Percentiles rank a stretch among this genome's conserved stretches.
These are phyloP conservation scores for Fraxinus paxiana DNA, from an alignment of 305 asterid species.

Conservation along the genomic window DNA sequence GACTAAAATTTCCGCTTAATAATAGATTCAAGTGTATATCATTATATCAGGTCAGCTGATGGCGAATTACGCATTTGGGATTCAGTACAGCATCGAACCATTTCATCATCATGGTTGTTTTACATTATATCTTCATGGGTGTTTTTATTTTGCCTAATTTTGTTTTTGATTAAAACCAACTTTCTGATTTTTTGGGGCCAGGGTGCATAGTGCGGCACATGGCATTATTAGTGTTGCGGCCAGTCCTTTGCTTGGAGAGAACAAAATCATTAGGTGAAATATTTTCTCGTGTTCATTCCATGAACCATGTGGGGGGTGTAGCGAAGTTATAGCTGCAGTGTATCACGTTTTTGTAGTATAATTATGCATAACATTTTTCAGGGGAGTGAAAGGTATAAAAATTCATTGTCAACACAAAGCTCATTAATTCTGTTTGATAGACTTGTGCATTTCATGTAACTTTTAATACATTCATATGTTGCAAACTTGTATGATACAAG, in stretches of 20 bases:
- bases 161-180: background rate
- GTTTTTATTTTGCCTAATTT: background rate
- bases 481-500: background rate
- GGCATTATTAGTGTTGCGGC: conserved; percentile 45
- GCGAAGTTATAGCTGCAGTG: background rate
- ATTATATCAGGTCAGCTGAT: conserved; percentile 31
- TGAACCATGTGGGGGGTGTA: background rate
- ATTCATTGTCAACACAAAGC: background rate
- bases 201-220: conserved; percentile 42
- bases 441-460: background rate
- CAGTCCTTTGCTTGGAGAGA: conserved; percentile 40
- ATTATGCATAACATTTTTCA: background rate
- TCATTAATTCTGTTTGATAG: conserved; percentile 1
- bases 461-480: background rate
- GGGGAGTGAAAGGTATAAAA: background rate
- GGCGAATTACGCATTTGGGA: conserved; percentile 49
- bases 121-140: background rate
- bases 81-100: conserved; percentile 34
- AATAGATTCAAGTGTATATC: conserved; percentile 3
- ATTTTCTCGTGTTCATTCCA: background rate
- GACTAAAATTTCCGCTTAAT: background rate
- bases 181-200: conserved; percentile 1
- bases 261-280: conserved; percentile 33
- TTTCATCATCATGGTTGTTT: conserved; percentile 36
- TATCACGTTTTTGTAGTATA: background rate